A percentile compares a stretch with the other conserved stretches of the same genome.
phyloP scores from a whole-genome alignment of 805 yeast species.

The Myxozyma monticola region DNA sequence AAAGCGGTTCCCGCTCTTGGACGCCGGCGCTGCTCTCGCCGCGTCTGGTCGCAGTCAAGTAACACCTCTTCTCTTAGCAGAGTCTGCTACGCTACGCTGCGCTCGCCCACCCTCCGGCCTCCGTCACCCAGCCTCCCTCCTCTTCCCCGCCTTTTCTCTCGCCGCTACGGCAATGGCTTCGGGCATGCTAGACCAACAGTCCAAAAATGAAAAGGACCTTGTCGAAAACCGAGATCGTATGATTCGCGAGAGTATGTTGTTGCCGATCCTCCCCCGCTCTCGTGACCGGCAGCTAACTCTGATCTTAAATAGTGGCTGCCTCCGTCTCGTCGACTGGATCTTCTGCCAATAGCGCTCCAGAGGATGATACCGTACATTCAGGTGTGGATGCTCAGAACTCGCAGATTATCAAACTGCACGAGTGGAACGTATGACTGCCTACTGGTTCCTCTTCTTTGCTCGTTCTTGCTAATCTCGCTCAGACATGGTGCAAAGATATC shows the following conservation, averaged over 20 bases:
- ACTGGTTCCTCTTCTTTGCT: no score
- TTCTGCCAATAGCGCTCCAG: conserved; percentile 1
- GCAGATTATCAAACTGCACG: conserved; percentile 15
- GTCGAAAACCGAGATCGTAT: conserved; percentile 24
- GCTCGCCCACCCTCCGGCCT: no score
- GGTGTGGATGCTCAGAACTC: background rate
- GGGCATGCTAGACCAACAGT: conserved; percentile 16
- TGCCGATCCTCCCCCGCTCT: background rate
- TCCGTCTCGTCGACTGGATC: conserved; percentile 7
- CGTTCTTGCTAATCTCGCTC: background rate
- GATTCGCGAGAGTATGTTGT: conserved; percentile 25
- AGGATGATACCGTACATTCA: conserved; percentile 4
- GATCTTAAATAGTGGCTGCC: conserved; percentile 23
- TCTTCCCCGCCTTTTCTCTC: no score
- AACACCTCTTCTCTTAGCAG: no score
- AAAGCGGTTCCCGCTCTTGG: no score
- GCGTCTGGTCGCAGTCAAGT: no score
- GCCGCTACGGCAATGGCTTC: no score
- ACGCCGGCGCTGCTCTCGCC: no score
- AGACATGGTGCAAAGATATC: conserved; percentile 30
- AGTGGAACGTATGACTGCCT: conserved; percentile 19
- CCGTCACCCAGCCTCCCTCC: no score
- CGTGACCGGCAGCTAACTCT: background rate
- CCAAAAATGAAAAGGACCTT: conserved; percentile 22
- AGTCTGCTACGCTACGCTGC: no score